Evolutionary conservation across 768 basidiomycete species (phyloP).

Genomic region (Lyophyllum atratum): DNA sequence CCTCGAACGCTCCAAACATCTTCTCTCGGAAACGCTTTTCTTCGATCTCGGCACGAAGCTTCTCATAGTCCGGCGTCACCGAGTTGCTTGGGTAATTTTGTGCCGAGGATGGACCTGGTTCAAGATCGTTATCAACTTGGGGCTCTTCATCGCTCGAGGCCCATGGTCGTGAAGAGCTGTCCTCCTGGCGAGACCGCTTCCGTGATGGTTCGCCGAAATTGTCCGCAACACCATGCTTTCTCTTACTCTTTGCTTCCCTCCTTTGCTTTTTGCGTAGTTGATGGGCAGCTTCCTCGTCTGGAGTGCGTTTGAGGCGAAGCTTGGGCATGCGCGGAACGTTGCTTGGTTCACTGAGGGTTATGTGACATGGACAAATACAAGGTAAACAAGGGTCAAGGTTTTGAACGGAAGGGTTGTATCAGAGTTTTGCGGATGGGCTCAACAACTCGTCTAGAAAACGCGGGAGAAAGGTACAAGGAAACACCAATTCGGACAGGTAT

Average conservation of each 20-base stretch:
- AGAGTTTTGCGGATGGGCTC: slow-evolving; percentile 56
- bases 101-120: slow-evolving; percentile 20
- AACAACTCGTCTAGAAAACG: slow-evolving; percentile 66
- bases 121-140: slow-evolving; percentile 10
- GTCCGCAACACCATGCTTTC: slow-evolving; percentile 23
- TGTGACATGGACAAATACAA: slow-evolving; percentile 15
- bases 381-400: slow-evolving; percentile 11
- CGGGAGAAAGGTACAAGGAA: slow-evolving; percentile 73
- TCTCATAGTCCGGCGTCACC: slow-evolving; percentile 44
- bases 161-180: slow-evolving; percentile 46
- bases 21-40: slow-evolving; percentile 71
- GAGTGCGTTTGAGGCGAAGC: slow-evolving; percentile 64
- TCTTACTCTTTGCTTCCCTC: slow-evolving; percentile 34
- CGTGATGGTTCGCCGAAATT: slow-evolving; percentile 1
- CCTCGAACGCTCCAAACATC: slow-evolving; percentile 70
- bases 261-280: slow-evolving; percentile 38
- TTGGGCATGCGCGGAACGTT: slow-evolving; percentile 41
- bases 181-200: slow-evolving; percentile 26
- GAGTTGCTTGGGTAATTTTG: slow-evolving; percentile 20
- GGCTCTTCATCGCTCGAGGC: slow-evolving; percentile 47
- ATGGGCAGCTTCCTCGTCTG: slow-evolving; percentile 55
- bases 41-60: slow-evolving; percentile 56
- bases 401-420: slow-evolving; percentile 32
- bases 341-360: slow-evolving; percentile 2
- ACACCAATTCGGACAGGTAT: slow-evolving; percentile 72